phyloP scores from a whole-genome alignment of 306 rosid genomes.

The Benincasa hispida region DNA sequence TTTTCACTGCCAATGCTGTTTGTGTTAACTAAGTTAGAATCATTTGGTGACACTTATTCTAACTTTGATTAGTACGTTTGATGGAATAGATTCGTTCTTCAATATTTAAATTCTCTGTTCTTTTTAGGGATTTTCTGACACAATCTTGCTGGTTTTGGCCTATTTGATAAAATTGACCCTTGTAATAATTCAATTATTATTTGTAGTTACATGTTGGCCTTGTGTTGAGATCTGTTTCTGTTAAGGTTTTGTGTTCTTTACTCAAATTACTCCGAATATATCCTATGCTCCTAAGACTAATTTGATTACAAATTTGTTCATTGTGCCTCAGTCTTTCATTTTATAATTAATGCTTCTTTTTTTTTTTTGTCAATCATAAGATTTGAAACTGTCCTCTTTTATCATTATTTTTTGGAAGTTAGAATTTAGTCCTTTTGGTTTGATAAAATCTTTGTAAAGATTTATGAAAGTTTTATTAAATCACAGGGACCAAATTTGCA shows the following conservation, averaged over 20 bases:
- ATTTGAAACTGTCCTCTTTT: neutral
- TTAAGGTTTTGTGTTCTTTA: neutral
- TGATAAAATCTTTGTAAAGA: no score
- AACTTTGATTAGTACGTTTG: neutral
- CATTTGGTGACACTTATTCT: neutral
- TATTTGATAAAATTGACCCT: neutral
- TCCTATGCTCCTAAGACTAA: neutral
- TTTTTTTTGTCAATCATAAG: neutral
- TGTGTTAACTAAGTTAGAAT: neutral
- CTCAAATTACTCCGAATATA: neutral
- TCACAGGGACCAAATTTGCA: no score
- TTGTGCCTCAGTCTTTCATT: neutral
- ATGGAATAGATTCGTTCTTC: neutral
- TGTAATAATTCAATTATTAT: neutral
- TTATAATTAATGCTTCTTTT: neutral
- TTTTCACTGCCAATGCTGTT: neutral
- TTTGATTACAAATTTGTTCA: neutral
- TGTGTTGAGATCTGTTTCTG: neutral
- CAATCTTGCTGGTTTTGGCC: neutral
- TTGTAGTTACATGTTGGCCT: neutral
- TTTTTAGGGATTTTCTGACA: neutral
- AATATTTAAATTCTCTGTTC: neutral
- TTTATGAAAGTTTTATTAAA: no score
- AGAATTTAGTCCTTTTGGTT: no score
- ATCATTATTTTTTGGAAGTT: no score